A percentile compares a stretch with the other conserved stretches of the same genome.
phyloP scores from a whole-genome alignment of 441 rosid genomes.

The Croton laevigatus region DNA sequence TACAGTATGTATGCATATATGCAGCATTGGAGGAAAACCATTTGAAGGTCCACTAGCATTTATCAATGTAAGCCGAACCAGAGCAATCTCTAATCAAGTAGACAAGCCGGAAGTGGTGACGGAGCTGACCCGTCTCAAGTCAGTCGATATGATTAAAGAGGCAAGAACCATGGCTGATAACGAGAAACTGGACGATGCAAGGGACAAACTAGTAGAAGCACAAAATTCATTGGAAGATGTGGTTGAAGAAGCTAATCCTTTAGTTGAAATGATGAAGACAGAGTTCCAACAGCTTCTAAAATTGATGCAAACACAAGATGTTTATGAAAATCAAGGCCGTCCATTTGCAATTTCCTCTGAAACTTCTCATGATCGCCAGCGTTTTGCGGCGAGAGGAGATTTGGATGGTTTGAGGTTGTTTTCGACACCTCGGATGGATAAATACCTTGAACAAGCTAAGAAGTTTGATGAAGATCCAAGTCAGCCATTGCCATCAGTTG shows the following conservation, averaged over 20 bases:
- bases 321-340: constrained; percentile 7
- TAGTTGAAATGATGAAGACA: neutral
- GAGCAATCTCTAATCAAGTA: neutral
- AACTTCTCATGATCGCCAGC: constrained; percentile 10
- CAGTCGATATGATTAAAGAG: neutral
- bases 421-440: constrained; percentile 10
- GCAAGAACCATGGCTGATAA: constrained; percentile 1
- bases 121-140: neutral
- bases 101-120: neutral
- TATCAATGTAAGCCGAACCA: neutral
- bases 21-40: neutral
- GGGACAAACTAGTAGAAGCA: neutral
- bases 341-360: constrained; percentile 10
- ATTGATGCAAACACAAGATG: neutral
- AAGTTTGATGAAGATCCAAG: neutral
- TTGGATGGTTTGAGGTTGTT: neutral
- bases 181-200: neutral
- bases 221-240: constrained; percentile 1
- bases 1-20: too few species aligned
- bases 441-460: constrained; percentile 3
- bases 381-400: constrained; percentile 11
- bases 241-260: neutral
- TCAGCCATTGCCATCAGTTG: neutral
- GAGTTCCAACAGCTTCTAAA: neutral
- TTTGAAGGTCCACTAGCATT: neutral